These are phyloP conservation scores for Saccharomyces uvarum DNA, from an alignment of 1,139 yeast genomes.

Conservation along the genomic window DNA sequence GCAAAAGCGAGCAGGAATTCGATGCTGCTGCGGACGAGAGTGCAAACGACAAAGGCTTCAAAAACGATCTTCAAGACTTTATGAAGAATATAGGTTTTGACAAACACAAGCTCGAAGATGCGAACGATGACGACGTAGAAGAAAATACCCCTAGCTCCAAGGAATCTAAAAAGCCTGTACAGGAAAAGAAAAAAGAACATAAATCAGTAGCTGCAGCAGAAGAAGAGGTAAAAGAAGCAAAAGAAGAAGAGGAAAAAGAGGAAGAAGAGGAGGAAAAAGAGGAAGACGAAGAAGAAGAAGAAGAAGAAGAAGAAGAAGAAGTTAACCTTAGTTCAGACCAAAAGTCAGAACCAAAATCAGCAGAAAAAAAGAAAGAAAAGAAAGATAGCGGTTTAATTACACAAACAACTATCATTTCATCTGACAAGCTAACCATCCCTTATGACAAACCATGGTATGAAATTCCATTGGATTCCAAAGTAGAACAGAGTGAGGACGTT, in stretches of 20 bases:
- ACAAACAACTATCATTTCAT: constrained; percentile 47
- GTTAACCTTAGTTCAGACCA: constrained; percentile 4
- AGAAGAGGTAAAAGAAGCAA: constrained; percentile 13
- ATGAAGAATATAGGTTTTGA: constrained; percentile 65
- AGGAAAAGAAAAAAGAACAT: constrained; percentile 18
- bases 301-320: constrained; percentile 15
- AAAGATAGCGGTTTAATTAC: constrained; percentile 38
- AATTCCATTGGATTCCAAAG: constrained; percentile 38
- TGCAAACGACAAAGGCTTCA: constrained; percentile 42
- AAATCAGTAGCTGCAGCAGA: constrained; percentile 11
- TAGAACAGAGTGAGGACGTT: constrained; percentile 29
- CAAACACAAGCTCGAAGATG: constrained; percentile 23
- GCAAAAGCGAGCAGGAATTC: constrained; percentile 63
- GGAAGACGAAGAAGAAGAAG: constrained; percentile 18
- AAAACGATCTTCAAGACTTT: constrained; percentile 53
- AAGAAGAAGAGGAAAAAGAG: constrained; percentile 22
- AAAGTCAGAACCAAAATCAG: constrained; percentile 13
- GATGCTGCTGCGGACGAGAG: constrained; percentile 35
- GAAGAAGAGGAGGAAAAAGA: constrained; percentile 13
- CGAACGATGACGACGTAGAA: constrained; percentile 24
- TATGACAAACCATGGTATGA: constrained; percentile 75
- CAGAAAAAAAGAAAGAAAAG: constrained; percentile 29
- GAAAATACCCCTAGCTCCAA: constrained; percentile 13
- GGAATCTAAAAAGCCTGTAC: constrained; percentile 24
- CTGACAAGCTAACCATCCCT: constrained; percentile 52